Evolutionary conservation across 2,329 filamentous ascomycete genomes (phyloP).

Genomic region (Arachnomyces sp.): DNA sequence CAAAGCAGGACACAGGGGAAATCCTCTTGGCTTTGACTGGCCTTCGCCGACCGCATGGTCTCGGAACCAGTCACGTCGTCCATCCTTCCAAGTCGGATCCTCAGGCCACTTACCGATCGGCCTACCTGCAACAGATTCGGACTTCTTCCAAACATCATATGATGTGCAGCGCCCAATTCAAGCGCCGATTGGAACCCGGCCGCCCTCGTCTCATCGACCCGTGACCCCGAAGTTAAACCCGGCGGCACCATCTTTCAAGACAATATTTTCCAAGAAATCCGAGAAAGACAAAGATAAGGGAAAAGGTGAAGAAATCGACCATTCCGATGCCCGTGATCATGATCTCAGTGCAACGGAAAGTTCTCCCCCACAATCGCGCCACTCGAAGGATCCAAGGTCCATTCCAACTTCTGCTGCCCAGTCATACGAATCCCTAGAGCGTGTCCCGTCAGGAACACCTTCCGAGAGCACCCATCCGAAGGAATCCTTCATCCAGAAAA

Average conservation of each 20-base stretch:
- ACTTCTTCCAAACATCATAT: slow-evolving; percentile 41
- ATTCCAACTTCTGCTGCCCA: slow-evolving; percentile 39
- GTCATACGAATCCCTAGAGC: slow-evolving; percentile 42
- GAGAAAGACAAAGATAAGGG: slow-evolving; percentile 30
- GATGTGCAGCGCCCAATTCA: slow-evolving; percentile 48
- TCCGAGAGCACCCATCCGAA: slow-evolving; percentile 35
- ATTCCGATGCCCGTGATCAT: slow-evolving; percentile 16
- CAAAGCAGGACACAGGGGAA: slow-evolving; percentile 47
- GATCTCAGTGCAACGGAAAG: slow-evolving; percentile 29
- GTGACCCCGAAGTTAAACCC: slow-evolving; percentile 67
- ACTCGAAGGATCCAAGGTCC: slow-evolving; percentile 38
- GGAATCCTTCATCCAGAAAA: slow-evolving; percentile 45
- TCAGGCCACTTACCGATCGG: slow-evolving; percentile 55
- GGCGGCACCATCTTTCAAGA: slow-evolving; percentile 79
- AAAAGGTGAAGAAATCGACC: slow-evolving; percentile 16
- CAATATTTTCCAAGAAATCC: slow-evolving; percentile 52
- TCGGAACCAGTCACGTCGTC: slow-evolving; percentile 68
- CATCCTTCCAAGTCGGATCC: slow-evolving; percentile 70
- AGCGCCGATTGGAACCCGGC: slow-evolving; percentile 72
- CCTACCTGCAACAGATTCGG: slow-evolving; percentile 43
- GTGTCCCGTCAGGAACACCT: slow-evolving; percentile 36
- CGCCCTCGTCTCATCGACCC: slow-evolving; percentile 50
- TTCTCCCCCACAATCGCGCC: slow-evolving; percentile 39
- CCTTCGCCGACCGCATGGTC: slow-evolving; percentile 57
- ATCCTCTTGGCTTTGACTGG: slow-evolving; percentile 49